These are phyloP conservation scores for Parsonsia alboflavescens DNA, from an alignment of 257 asterid genomes.

Conservation along the genomic window DNA sequence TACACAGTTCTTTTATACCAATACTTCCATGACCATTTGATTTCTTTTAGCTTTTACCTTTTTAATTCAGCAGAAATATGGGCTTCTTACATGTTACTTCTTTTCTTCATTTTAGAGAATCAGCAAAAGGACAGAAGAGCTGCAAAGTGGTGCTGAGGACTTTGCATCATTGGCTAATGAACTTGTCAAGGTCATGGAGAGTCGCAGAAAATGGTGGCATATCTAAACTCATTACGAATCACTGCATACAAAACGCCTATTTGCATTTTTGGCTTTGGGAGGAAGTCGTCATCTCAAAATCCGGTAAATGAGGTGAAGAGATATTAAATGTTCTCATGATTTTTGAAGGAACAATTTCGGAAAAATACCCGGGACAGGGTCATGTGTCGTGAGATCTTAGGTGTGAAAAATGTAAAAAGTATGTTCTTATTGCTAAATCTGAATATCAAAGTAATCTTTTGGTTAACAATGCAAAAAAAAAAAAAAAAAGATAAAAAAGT, in stretches of 20 bases:
- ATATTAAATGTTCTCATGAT: no score
- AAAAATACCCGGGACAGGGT: not conserved
- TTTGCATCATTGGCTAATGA: slow-evolving; percentile 84
- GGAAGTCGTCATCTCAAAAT: not conserved
- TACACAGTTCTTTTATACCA: not conserved
- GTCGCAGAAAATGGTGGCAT: slow-evolving; percentile 90
- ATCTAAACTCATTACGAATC: slow-evolving; percentile 25
- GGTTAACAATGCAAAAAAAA: no score
- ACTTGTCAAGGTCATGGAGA: slow-evolving; percentile 85
- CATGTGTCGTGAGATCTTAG: not conserved
- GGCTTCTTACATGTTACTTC: not conserved
- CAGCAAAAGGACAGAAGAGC: slow-evolving; percentile 64
- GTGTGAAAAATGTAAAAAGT: not conserved
- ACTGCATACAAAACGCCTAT: not conserved
- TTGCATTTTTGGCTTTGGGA: not conserved
- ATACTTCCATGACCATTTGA: not conserved
- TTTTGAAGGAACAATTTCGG: not conserved
- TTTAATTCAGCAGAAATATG: not conserved
- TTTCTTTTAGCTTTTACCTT: not conserved
- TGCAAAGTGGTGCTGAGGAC: slow-evolving; percentile 78
- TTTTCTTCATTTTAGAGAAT: slow-evolving; percentile 50
- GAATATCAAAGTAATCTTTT: no score
- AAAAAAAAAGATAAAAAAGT: no score
- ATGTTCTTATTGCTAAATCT: not conserved
- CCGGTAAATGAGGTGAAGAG: no score